A percentile compares a stretch with the other conserved stretches of the same genome.
Conservation (phyloP, 148 eudicot genomes). For the Vaccinium corymbosum region DNA sequence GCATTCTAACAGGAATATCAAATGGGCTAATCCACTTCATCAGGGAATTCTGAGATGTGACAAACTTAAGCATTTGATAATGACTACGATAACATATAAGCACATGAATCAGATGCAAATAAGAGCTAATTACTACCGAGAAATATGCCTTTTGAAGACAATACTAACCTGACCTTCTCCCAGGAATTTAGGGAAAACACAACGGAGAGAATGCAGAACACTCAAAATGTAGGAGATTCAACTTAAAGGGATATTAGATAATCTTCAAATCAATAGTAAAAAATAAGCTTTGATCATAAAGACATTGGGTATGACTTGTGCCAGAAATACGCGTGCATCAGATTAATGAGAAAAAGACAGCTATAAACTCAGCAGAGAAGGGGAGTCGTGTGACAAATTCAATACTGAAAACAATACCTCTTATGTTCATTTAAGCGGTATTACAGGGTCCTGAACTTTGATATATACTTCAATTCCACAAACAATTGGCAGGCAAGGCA, state of each 20-base stretch:
- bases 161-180: neutral
- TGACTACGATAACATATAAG: neutral
- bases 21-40: slow-evolving; percentile 89
- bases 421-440: neutral
- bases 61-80: slow-evolving; percentile 2
- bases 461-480: neutral
- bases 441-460: too few relatives aligned
- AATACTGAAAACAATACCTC: neutral
- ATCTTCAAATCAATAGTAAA: slow-evolving; percentile 4
- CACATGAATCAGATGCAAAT: neutral
- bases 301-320: neutral
- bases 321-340: neutral
- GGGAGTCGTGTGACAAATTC: neutral
- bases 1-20: slow-evolving; percentile 81
- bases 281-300: neutral
- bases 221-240: neutral
- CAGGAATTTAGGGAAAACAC: neutral
- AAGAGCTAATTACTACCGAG: neutral
- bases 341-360: neutral
- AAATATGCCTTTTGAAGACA: neutral
- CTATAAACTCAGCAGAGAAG: neutral
- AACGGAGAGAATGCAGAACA: neutral
- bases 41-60: slow-evolving; percentile 69
- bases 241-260: neutral
- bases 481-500: neutral